Evolutionary conservation across 2,329 filamentous ascomycete species (phyloP).

Genomic region (Epichloe bromicola): DNA sequence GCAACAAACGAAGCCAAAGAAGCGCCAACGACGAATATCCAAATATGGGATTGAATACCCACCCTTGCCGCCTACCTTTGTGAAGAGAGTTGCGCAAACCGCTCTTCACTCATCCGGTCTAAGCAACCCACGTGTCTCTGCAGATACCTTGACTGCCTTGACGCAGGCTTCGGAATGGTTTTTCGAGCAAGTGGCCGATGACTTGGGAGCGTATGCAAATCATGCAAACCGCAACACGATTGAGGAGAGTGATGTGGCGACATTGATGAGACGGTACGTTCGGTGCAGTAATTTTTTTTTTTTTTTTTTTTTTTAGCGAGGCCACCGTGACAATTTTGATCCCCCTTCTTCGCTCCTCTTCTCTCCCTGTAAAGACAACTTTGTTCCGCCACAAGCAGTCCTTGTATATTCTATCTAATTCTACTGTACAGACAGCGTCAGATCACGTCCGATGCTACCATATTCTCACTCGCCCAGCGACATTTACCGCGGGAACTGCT

Average conservation of each 20-base stretch:
- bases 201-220: conserved; percentile 64
- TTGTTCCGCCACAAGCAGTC: no score
- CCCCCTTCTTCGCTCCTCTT: not conserved
- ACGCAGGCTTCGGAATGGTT: conserved; percentile 81
- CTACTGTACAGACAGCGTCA: conserved; percentile 56
- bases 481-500: conserved; percentile 71
- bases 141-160: conserved; percentile 62
- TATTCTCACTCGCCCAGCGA: conserved; percentile 75
- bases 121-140: conserved; percentile 54
- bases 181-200: conserved; percentile 76
- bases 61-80: conserved; percentile 56
- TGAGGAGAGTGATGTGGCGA: conserved; percentile 70
- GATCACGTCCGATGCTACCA: conserved; percentile 55
- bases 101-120: conserved; percentile 55
- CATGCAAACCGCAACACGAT: conserved; percentile 78
- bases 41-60: conserved; percentile 64
- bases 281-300: not conserved
- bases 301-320: not conserved
- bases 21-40: conserved; percentile 40
- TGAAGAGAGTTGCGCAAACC: conserved; percentile 60
- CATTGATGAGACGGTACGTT: conserved; percentile 66
- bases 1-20: conserved; percentile 10
- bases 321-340: not conserved
- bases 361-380: conserved; percentile 2
- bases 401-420: conserved; percentile 16